Evolutionary conservation across 345 rosid genomes (phyloP).

Genomic region (Populus deltoides): DNA sequence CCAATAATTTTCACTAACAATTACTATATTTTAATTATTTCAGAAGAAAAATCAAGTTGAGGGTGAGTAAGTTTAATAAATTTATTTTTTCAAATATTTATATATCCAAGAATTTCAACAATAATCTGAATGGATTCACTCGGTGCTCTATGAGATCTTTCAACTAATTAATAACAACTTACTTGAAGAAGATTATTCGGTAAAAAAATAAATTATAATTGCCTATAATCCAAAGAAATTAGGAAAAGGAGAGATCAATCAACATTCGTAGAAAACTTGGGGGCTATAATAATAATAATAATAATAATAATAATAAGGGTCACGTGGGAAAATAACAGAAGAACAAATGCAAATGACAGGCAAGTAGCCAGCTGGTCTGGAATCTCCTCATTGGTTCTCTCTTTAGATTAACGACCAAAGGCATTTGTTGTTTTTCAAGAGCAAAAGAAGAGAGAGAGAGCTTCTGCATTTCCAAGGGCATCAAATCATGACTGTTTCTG

Average conservation of each 20-base stretch:
- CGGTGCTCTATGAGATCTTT: too few species aligned
- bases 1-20: too few species aligned
- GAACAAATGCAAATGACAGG: too few species aligned
- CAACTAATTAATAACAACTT: too few species aligned
- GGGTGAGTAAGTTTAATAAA: too few species aligned
- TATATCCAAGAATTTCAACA: too few species aligned
- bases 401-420: neutral
- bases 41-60: too few species aligned
- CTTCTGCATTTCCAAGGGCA: neutral
- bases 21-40: too few species aligned
- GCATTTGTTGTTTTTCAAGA: neutral
- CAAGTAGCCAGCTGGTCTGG: neutral
- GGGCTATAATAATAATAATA: neutral
- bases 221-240: neutral
- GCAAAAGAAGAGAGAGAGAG: neutral
- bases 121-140: neutral
- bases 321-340: neutral
- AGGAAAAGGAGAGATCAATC: neutral
- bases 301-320: too few species aligned
- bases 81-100: too few species aligned
- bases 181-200: neutral
- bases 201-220: too few species aligned
- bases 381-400: neutral
- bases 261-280: neutral
- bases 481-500: constrained; percentile 15